These are phyloP conservation scores for Macrolepiota fuliginosa DNA, from an alignment of 768 basidiomycete genomes.

Conservation along the genomic window DNA sequence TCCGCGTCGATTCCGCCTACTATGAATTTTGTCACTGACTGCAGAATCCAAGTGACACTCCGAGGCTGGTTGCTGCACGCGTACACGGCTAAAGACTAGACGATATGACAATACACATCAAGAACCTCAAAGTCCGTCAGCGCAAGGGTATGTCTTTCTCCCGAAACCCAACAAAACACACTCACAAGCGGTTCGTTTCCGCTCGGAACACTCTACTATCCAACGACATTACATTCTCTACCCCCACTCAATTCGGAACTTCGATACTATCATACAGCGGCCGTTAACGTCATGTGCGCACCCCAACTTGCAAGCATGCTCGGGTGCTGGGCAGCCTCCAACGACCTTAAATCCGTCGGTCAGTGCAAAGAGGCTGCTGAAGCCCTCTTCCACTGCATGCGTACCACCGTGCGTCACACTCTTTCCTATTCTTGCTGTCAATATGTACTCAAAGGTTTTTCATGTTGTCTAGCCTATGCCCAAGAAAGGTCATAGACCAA, in stretches of 20 bases:
- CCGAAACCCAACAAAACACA: background rate
- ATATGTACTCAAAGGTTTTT: background rate
- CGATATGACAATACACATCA: constrained; percentile 64
- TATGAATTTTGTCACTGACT: background rate
- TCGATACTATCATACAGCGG: constrained; percentile 27
- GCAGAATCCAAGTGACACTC: background rate
- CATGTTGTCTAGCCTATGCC: constrained; percentile 51
- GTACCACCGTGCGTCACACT: constrained; percentile 64
- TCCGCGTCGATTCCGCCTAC: background rate
- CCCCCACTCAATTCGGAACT: background rate
- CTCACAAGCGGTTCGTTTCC: background rate
- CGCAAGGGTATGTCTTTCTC: constrained; percentile 54
- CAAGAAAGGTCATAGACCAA: constrained; percentile 65
- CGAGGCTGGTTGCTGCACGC: background rate
- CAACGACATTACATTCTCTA: constrained; percentile 8
- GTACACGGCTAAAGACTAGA: background rate
- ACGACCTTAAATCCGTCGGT: constrained; percentile 53
- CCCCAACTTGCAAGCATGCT: constrained; percentile 76
- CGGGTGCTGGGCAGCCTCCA: constrained; percentile 79
- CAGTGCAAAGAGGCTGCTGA: constrained; percentile 60
- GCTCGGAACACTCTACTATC: background rate
- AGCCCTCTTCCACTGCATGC: constrained; percentile 77
- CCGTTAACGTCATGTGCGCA: constrained; percentile 55
- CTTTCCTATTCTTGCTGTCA: background rate
- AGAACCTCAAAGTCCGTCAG: constrained; percentile 78